Conservation (phyloP, 345 rosid species). For the Carallia pectinifolia region DNA sequence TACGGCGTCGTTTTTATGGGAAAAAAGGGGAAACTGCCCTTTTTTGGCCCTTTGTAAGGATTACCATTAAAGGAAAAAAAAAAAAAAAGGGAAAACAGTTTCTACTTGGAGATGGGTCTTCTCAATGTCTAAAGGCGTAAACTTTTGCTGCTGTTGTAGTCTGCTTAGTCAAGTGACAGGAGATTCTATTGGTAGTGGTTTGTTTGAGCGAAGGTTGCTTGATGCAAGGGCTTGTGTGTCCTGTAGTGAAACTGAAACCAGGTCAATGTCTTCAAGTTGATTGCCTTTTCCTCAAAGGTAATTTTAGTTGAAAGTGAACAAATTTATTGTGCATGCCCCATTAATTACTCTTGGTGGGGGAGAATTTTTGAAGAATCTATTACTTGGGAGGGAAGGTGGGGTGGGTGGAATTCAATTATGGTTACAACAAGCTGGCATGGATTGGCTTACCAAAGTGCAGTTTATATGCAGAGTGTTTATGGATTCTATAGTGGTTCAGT, state of each 20-base stretch:
- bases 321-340: background rate
- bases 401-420: conserved; percentile 22
- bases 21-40: too few relatives aligned
- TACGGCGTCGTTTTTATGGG: too few relatives aligned
- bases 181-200: background rate
- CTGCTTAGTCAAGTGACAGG: background rate
- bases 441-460: conserved; percentile 21
- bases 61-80: too few relatives aligned
- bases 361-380: conserved; percentile 20
- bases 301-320: conserved; percentile 1
- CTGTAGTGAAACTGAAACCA: background rate
- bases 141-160: background rate
- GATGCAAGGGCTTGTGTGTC: background rate
- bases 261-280: background rate
- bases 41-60: too few relatives aligned
- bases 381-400: background rate
- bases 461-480: conserved; percentile 11
- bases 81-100: background rate
- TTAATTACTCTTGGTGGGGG: conserved; percentile 10
- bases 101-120: background rate
- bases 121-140: background rate
- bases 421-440: conserved; percentile 22
- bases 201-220: background rate
- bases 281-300: background rate
- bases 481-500: conserved; percentile 20